Conservation (phyloP, 768 basidiomycete species). For the Omphalotus guepiniiformis region DNA sequence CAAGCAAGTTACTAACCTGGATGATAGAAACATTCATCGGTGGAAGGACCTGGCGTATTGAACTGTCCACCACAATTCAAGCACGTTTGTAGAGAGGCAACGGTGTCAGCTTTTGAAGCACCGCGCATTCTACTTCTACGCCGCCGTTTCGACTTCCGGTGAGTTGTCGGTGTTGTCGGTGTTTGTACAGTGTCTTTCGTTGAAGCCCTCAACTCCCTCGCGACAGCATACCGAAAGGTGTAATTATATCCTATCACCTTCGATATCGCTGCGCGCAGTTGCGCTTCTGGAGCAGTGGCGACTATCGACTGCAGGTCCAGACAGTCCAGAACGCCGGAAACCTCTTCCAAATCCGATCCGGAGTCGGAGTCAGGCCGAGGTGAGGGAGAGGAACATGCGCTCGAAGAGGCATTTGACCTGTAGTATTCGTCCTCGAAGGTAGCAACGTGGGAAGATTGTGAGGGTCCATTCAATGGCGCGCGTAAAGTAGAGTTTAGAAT, state of each 20-base stretch:
- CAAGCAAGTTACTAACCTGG: constrained; percentile 26
- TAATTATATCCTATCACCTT: constrained; percentile 32
- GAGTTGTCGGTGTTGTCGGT: constrained; percentile 5
- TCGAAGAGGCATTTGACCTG: background rate
- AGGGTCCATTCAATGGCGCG: constrained; percentile 8
- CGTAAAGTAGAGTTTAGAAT: constrained; percentile 9
- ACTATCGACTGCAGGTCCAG: constrained; percentile 30
- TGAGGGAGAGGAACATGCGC: constrained; percentile 19
- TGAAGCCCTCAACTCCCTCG: constrained; percentile 28
- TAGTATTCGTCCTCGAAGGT: constrained; percentile 10
- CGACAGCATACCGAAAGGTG: constrained; percentile 34
- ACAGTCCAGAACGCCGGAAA: constrained; percentile 8
- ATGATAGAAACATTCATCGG: constrained; percentile 28
- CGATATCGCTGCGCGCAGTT: constrained; percentile 35
- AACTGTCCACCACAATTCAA: constrained; percentile 16
- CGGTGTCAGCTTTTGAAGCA: background rate
- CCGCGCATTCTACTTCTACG: background rate
- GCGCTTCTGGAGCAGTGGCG: constrained; percentile 30
- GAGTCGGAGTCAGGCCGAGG: constrained; percentile 21
- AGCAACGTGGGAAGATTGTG: constrained; percentile 4
- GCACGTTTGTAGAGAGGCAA: constrained; percentile 9
- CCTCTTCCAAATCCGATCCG: constrained; percentile 17
- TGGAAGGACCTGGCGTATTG: background rate
- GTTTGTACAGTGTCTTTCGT: constrained; percentile 13
- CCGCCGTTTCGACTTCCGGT: background rate